A percentile compares a stretch with the other conserved stretches of the same genome.
phyloP scores from a whole-genome alignment of 768 basidiomycete genomes.

The Chlorophyllum brunneum region DNA sequence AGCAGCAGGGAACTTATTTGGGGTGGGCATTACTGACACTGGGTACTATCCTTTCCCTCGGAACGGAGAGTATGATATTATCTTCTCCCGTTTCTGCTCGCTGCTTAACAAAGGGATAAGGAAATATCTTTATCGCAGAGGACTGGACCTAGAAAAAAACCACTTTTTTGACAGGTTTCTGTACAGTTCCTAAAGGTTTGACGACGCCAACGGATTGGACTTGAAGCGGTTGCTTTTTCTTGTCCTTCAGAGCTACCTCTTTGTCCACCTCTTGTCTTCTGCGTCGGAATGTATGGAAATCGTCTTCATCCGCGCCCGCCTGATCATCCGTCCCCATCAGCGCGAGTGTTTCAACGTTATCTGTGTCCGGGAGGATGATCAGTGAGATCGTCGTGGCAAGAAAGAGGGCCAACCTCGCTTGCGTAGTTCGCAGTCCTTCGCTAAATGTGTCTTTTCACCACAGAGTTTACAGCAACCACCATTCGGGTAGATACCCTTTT shows the following conservation, averaged over 20 bases:
- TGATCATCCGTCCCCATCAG: slow-evolving; percentile 45
- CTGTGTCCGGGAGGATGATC: slow-evolving; percentile 12
- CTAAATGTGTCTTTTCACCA: slow-evolving; percentile 79
- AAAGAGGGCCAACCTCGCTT: slow-evolving; percentile 41
- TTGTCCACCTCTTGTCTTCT: slow-evolving; percentile 54
- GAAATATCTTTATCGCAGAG: too few species aligned
- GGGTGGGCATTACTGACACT: too few species aligned
- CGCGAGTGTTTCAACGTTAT: slow-evolving; percentile 32
- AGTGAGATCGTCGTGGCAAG: not conserved
- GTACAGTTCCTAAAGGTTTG: not conserved
- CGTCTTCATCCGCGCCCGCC: slow-evolving; percentile 90
- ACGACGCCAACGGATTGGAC: not conserved
- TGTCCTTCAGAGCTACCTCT: slow-evolving; percentile 33
- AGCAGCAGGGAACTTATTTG: too few species aligned
- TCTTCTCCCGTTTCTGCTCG: too few species aligned
- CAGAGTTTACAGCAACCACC: slow-evolving; percentile 91
- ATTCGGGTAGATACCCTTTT: slow-evolving; percentile 84
- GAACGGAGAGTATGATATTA: too few species aligned
- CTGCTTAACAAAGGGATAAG: too few species aligned
- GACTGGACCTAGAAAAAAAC: not conserved
- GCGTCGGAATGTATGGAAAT: slow-evolving; percentile 82
- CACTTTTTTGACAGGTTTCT: not conserved
- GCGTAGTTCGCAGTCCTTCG: slow-evolving; percentile 73
- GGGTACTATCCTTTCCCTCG: too few species aligned
- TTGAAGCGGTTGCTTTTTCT: not conserved